Conservation (phyloP, 2,329 filamentous ascomycete species). For the Calonectria crousiana region DNA sequence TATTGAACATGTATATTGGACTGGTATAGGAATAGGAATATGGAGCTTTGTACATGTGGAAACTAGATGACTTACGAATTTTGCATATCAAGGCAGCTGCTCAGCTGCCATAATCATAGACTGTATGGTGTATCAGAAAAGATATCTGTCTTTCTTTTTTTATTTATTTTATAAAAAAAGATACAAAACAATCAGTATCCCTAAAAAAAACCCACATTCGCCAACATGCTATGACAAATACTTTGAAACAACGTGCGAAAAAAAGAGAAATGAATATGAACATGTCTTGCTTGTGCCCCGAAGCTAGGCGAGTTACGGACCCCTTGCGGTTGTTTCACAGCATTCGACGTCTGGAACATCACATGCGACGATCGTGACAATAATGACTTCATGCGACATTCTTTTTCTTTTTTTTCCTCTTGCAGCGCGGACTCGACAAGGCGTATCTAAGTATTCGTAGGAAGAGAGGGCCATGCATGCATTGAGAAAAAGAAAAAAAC, state of each 20-base stretch:
- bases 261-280: not conserved
- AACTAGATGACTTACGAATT: constrained; percentile 23
- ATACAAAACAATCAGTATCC: not conserved
- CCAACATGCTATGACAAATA: not conserved
- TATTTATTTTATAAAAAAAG: not conserved
- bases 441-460: constrained; percentile 43
- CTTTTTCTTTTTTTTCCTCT: constrained; percentile 39
- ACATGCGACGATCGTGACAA: not conserved
- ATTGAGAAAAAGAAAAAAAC: constrained; percentile 27
- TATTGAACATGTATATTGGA: not conserved
- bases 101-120: constrained; percentile 1
- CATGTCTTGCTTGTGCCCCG: not conserved
- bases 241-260: too few species aligned
- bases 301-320: not conserved
- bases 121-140: not conserved
- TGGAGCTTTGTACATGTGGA: not conserved
- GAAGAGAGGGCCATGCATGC: constrained; percentile 30
- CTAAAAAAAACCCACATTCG: not conserved
- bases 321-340: not conserved
- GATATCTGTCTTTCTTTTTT: not conserved
- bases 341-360: not conserved
- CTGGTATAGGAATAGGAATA: not conserved
- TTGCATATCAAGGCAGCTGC: constrained; percentile 10
- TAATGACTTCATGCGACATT: constrained; percentile 33
- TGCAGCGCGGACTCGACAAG: constrained; percentile 44